Conservation (phyloP, 1,139 yeast species). For the Pichia inconspicua region DNA sequence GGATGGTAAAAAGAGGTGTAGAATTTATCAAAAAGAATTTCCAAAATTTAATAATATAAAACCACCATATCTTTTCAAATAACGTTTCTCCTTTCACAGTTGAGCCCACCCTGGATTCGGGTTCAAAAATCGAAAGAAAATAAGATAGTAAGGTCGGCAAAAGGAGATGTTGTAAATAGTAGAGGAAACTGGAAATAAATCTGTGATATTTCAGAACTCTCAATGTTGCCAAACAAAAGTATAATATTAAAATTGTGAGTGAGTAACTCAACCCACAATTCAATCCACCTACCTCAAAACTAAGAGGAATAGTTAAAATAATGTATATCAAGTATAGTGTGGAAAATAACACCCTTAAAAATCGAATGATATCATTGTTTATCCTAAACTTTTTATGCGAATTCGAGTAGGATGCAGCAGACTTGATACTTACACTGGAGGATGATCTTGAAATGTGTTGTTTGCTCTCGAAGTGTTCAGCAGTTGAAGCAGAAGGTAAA, state of each 20-base stretch:
- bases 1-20: constrained; percentile 78
- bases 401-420: constrained; percentile 4
- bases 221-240: constrained; percentile 66
- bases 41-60: constrained; percentile 53
- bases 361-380: constrained; percentile 10
- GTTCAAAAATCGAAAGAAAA: constrained; percentile 53
- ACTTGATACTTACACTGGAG: neutral
- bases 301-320: constrained; percentile 78
- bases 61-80: constrained; percentile 26
- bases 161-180: constrained; percentile 73
- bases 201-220: constrained; percentile 42
- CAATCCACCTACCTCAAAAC: constrained; percentile 93
- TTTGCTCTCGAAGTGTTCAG: neutral
- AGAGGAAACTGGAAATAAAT: constrained; percentile 51
- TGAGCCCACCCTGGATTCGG: constrained; percentile 4
- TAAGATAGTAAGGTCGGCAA: constrained; percentile 75
- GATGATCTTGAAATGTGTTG: neutral
- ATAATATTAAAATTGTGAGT: constrained; percentile 59
- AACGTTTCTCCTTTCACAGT: constrained; percentile 18
- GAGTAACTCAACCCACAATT: constrained; percentile 86
- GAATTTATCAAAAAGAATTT: constrained; percentile 60
- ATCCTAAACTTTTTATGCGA: neutral
- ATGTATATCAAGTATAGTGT: constrained; percentile 57
- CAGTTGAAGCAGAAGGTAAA: neutral
- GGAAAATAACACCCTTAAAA: constrained; percentile 35